Evolutionary conservation across 306 rosid genomes (phyloP).

Genomic region (Alnus rubra): DNA sequence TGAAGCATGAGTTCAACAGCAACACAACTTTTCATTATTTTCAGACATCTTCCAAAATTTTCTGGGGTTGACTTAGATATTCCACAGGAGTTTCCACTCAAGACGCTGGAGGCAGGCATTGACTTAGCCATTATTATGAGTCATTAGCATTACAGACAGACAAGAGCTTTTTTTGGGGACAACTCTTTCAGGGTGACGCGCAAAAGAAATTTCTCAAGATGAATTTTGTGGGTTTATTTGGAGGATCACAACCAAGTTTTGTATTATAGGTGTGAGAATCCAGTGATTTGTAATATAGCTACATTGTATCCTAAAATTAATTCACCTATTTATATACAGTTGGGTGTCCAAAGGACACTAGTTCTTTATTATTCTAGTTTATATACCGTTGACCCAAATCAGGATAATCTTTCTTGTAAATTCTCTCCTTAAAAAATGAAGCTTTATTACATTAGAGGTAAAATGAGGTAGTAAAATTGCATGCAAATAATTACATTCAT

Average conservation of each 20-base stretch:
- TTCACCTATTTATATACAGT: background rate
- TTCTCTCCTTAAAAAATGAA: too few species aligned
- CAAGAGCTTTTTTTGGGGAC: slow-evolving; percentile 4
- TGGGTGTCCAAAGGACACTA: background rate
- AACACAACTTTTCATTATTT: background rate
- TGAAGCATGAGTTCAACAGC: slow-evolving; percentile 31
- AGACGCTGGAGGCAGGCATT: background rate
- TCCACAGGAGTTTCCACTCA: background rate
- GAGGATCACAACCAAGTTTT: background rate
- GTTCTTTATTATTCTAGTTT: too few species aligned
- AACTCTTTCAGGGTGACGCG: background rate
- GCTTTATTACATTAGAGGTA: too few species aligned
- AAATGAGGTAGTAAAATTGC: too few species aligned
- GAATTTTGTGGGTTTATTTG: background rate
- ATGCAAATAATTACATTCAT: too few species aligned
- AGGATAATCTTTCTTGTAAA: too few species aligned
- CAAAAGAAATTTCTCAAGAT: too few species aligned
- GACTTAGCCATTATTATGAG: background rate
- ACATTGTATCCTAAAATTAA: background rate
- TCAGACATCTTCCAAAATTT: background rate
- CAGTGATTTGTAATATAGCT: background rate
- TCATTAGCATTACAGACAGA: background rate
- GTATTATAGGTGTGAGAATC: background rate
- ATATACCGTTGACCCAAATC: too few species aligned
- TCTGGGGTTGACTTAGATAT: background rate